Evolutionary conservation across 345 rosid species (phyloP), one percentile per base, ranked within the genome.

Genomic region (Psidium guajava): DNA sequence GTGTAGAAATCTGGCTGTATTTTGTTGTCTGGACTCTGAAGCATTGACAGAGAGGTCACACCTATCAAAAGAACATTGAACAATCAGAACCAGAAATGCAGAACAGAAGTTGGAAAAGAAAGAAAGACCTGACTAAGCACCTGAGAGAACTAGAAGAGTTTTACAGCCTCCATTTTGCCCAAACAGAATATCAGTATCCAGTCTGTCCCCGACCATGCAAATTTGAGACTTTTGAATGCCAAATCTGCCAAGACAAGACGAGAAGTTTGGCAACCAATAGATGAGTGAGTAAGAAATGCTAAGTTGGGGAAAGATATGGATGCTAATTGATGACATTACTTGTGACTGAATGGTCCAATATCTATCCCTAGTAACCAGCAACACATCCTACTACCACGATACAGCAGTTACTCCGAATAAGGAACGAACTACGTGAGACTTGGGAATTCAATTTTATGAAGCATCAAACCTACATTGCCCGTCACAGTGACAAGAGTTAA

Each of bases 191-290:
- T 97, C 99, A 11, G 99, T 96, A 84, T 97, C 99, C 88, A 96
- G 84, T 90, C 99, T 93, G 90, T 97, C 99, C 57, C 99, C 99
- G 20, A 97, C 99, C 99, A 97, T 96, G 90, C 99, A 97, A 92
- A 97, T 97, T 87, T 95, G 94, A 16, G 99, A 96, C 91, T 93
- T 97, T 75, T 56, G 89, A 80, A 97, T 95, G 86, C 98, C 94
- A 25, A 97, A 97, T 88, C 98, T 97, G 95, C 86, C 59, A 20
- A 54, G 36, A 56, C 27, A 42, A 16, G 11, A 82, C 58, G 11
- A 74, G 42, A 49, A 53, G 54, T 32, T 69, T 69, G 77, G 77
- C 47, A 36, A 69, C 47, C 47, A 36, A 32, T 69, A 69, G 44
- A 69, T 18, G 47, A 36, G 75, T 28, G 11, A 7, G 47, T 32